A percentile compares a stretch with the other conserved stretches of the same genome.
phyloP scores from a whole-genome alignment of 768 basidiomycete genomes.

The Lentinula boryana region DNA sequence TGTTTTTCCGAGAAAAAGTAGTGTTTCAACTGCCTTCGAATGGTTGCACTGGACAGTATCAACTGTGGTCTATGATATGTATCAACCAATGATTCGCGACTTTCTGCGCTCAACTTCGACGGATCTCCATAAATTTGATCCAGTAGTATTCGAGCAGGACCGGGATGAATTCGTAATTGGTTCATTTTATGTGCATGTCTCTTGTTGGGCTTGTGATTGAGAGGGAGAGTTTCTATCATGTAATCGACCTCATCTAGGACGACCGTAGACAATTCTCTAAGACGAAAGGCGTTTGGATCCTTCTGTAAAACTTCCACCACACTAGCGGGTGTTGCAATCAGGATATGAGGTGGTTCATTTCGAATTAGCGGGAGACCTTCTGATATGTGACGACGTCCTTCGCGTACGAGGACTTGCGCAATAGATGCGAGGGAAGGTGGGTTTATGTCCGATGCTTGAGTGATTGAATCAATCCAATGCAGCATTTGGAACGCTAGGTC shows the following conservation, averaged over 20 bases:
- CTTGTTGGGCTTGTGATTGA: conserved; percentile 15
- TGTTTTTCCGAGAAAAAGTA: conserved; percentile 51
- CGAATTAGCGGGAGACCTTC: conserved; percentile 32
- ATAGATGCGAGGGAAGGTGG: conserved; percentile 34
- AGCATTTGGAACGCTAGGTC: conserved; percentile 65
- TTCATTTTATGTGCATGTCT: conserved; percentile 25
- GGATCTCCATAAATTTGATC: conserved; percentile 44
- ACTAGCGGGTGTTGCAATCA: conserved; percentile 70
- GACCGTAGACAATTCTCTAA: conserved; percentile 46
- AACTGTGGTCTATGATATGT: conserved; percentile 41
- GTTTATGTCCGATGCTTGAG: conserved; percentile 20
- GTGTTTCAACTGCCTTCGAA: conserved; percentile 47
- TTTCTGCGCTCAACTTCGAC: neutral
- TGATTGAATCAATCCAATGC: conserved; percentile 57
- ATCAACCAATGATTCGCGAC: conserved; percentile 7
- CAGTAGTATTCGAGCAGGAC: conserved; percentile 53
- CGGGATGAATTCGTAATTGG: conserved; percentile 47
- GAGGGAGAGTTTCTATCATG: conserved; percentile 51
- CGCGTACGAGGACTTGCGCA: conserved; percentile 60
- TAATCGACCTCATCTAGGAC: conserved; percentile 78
- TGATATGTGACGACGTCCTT: conserved; percentile 32
- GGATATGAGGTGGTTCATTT: conserved; percentile 51
- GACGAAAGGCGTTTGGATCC: conserved; percentile 36
- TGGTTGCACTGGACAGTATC: conserved; percentile 66
- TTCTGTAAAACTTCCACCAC: conserved; percentile 47